Conservation (phyloP, 2,329 filamentous ascomycete species). For the Colletotrichum gigasporum region DNA sequence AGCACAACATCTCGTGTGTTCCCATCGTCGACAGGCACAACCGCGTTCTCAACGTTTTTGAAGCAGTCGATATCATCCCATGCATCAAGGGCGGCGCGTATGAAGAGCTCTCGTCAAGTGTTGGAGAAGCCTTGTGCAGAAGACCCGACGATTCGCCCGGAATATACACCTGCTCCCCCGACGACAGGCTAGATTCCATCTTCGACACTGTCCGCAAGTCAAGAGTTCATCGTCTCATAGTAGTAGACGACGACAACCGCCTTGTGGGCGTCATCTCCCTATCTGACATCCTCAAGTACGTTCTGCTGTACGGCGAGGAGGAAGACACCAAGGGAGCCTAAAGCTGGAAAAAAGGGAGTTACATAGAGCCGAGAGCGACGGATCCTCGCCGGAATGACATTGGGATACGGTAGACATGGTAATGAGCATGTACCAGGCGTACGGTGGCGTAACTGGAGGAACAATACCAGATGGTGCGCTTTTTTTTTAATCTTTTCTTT, state of each 20-base stretch:
- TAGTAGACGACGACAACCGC: slow-evolving; percentile 89
- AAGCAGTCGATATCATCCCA: slow-evolving; percentile 96
- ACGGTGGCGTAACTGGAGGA: slow-evolving; percentile 36
- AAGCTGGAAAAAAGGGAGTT: slow-evolving; percentile 21
- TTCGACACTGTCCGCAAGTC: slow-evolving; percentile 97
- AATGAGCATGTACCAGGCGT: slow-evolving; percentile 44
- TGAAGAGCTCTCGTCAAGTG: slow-evolving; percentile 85
- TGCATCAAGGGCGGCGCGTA: slow-evolving; percentile 94
- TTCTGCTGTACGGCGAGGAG: slow-evolving; percentile 82
- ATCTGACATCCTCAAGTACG: slow-evolving; percentile 96
- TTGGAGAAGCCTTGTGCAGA: slow-evolving; percentile 89
- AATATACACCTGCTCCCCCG: slow-evolving; percentile 93
- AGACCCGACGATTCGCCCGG: slow-evolving; percentile 91
- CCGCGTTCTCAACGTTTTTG: slow-evolving; percentile 92
- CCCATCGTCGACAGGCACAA: slow-evolving; percentile 86
- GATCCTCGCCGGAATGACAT: slow-evolving; percentile 32
- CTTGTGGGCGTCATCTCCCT: slow-evolving; percentile 91
- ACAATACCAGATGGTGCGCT: slow-evolving; percentile 31
- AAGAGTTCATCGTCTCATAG: slow-evolving; percentile 89
- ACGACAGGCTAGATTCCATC: slow-evolving; percentile 92
- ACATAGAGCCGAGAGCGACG: slow-evolving; percentile 30
- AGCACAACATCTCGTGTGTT: slow-evolving; percentile 92
- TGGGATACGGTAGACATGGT: slow-evolving; percentile 31
- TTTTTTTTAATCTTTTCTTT: slow-evolving; percentile 22
- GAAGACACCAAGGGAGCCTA: slow-evolving; percentile 43